Conservation (phyloP, 257 asterid species). For the Plantago elongata region DNA sequence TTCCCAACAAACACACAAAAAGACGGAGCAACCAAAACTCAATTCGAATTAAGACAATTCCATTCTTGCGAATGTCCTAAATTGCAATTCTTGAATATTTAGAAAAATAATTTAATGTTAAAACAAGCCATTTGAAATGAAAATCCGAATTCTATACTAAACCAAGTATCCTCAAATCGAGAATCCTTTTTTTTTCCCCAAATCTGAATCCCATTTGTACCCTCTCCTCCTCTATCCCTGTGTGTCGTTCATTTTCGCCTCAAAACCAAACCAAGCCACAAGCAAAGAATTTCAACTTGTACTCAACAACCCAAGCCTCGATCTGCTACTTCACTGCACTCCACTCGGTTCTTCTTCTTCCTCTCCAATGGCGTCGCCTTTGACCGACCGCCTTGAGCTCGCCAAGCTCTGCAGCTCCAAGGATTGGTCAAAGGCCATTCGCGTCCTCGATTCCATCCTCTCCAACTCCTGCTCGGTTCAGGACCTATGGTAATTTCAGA, state of each 20-base stretch:
- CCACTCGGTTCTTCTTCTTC: neutral
- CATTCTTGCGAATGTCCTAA: too few species aligned
- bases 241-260: neutral
- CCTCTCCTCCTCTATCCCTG: neutral
- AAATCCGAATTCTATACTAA: too few species aligned
- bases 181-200: neutral
- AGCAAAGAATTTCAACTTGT: neutral
- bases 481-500: constrained; percentile 65
- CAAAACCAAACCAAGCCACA: neutral
- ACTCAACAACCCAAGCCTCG: too few species aligned
- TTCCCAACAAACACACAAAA: too few species aligned
- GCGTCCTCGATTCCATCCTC: constrained; percentile 80
- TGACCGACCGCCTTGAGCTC: constrained; percentile 67
- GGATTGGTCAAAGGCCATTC: constrained; percentile 99
- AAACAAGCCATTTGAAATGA: too few species aligned
- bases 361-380: constrained; percentile 50
- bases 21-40: too few species aligned
- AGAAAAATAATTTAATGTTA: too few species aligned
- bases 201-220: neutral
- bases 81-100: neutral
- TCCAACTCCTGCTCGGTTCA: constrained; percentile 58
- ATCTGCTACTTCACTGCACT: neutral
- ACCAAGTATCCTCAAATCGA: neutral
- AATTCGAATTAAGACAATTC: too few species aligned
- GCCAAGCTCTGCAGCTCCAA: constrained; percentile 81